Percentiles rank a stretch among this genome's conserved stretches.
Conservation (phyloP, 2,329 filamentous ascomycete genomes). For the Diaporthe citrichinensis region DNA sequence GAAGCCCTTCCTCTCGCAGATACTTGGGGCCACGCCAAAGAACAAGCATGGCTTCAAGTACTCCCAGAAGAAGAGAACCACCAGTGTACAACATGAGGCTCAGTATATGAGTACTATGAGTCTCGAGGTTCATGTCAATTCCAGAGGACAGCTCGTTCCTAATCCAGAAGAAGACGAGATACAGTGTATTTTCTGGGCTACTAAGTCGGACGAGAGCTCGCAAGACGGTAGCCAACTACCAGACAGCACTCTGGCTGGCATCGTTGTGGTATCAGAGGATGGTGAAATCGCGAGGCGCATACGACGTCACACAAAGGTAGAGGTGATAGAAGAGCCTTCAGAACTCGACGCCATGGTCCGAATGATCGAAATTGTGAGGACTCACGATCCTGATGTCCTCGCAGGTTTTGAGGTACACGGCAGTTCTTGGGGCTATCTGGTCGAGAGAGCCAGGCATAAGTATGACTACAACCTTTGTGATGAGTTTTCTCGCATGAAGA, state of each 20-base stretch:
- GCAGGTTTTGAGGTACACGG: slow-evolving; percentile 97
- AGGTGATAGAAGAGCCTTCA: slow-evolving; percentile 80
- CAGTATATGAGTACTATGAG: slow-evolving; percentile 99
- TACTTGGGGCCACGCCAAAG: slow-evolving; percentile 88
- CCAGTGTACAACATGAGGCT: slow-evolving; percentile 84
- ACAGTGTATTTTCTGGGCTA: slow-evolving; percentile 89
- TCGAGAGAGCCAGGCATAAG: slow-evolving; percentile 87
- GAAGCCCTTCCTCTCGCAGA: slow-evolving; percentile 78
- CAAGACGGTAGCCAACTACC: slow-evolving; percentile 61
- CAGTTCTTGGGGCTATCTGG: slow-evolving; percentile 94
- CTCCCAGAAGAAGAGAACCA: slow-evolving; percentile 81
- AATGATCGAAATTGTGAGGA: slow-evolving; percentile 89
- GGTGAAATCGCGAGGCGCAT: slow-evolving; percentile 72
- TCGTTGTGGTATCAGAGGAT: slow-evolving; percentile 79
- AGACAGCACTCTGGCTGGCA: slow-evolving; percentile 73
- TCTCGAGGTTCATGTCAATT: slow-evolving; percentile 92
- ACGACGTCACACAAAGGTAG: slow-evolving; percentile 70
- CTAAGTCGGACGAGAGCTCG: slow-evolving; percentile 80
- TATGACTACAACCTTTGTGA: slow-evolving; percentile 94
- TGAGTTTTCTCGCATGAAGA: slow-evolving; percentile 90
- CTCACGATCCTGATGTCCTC: slow-evolving; percentile 89
- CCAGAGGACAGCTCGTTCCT: slow-evolving; percentile 82
- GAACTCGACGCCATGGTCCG: slow-evolving; percentile 89
- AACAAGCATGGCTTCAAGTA: slow-evolving; percentile 89
- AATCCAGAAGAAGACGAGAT: slow-evolving; percentile 94